A percentile compares a stretch with the other conserved stretches of the same genome.
These are phyloP conservation scores for Xylaria sp. DNA, from an alignment of 2,329 filamentous ascomycete genomes.

Conservation along the genomic window DNA sequence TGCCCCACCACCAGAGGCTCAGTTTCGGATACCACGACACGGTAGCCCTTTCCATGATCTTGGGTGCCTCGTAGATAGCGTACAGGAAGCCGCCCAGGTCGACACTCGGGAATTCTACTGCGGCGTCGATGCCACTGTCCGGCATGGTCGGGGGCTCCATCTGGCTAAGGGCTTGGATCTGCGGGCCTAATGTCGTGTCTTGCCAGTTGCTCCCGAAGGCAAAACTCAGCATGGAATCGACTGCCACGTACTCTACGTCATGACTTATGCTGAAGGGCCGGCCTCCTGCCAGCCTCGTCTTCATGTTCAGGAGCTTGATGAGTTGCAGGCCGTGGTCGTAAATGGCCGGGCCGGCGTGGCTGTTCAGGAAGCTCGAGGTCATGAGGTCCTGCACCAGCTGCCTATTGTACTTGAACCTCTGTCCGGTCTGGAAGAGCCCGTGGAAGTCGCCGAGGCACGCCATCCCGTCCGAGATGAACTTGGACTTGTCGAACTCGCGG, in stretches of 20 bases:
- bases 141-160: neutral
- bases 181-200: neutral
- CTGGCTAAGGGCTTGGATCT: neutral
- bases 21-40: neutral
- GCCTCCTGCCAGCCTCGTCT: slow-evolving; percentile 35
- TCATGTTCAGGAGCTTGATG: slow-evolving; percentile 31
- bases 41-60: slow-evolving; percentile 1
- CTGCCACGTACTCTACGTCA: slow-evolving; percentile 10
- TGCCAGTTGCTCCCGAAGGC: neutral
- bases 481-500: slow-evolving; percentile 39
- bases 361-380: slow-evolving; percentile 40
- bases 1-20: slow-evolving; percentile 5
- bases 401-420: slow-evolving; percentile 33
- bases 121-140: neutral
- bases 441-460: slow-evolving; percentile 31
- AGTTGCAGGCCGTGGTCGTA: slow-evolving; percentile 30
- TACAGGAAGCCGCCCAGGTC: neutral
- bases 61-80: neutral
- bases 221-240: neutral
- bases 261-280: slow-evolving; percentile 34
- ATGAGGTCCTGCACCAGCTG: slow-evolving; percentile 42
- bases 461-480: slow-evolving; percentile 26
- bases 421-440: slow-evolving; percentile 35
- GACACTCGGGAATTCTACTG: slow-evolving; percentile 3
- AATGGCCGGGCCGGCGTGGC: slow-evolving; percentile 36